Evolutionary conservation across 768 basidiomycete species (phyloP), one percentile per base, ranked within the genome.

Genomic region (Cyathus striatus): DNA sequence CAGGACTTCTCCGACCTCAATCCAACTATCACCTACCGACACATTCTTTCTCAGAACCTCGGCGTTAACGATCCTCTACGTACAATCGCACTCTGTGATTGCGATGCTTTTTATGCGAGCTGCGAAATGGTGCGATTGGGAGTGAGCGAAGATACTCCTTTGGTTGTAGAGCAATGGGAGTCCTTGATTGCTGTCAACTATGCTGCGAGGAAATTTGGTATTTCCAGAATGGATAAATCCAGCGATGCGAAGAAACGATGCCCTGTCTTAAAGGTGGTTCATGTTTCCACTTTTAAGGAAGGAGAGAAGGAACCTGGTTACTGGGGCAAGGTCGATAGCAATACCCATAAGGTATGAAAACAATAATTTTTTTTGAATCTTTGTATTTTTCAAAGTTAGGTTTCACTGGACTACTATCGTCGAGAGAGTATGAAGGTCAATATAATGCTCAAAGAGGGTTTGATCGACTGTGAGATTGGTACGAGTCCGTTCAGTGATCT

Each of bases 131-230:
- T 89, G 41, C 73, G 92, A 22, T 76, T 95, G 0, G 79, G 77
- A 0, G 66, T 89, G 2, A 65, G 66, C 35, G 72, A 74, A 32
- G 70, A 73, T 14, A 71, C 56, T 1, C 90, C 91, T 0, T 70
- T 94, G 9, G 88, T 90, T 4, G 90, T 92, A 5, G 73, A 84
- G 34, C 92, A 95, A 50, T 94, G 93, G 93, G 79, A 87, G 35
- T 71, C 79, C 13, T 58, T 94, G 41, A 98, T 99, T 45, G 96
- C 96, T 0, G 86, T 98, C 49, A 97, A 94, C 63, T 98, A 99
- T 57, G 84, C 93, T 4, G 95, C 96, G 0, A 78, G 96, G 49
- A 81, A 81, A 55, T 97, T 77, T 57, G 95, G 94, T 4, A 94
- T 99, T 53, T 89, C 90, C n/a, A 70, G 95, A 36, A 89, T 91